Evolutionary conservation across 2,329 filamentous ascomycete species (phyloP).

Genomic region (Leptographium lundbergii): DNA sequence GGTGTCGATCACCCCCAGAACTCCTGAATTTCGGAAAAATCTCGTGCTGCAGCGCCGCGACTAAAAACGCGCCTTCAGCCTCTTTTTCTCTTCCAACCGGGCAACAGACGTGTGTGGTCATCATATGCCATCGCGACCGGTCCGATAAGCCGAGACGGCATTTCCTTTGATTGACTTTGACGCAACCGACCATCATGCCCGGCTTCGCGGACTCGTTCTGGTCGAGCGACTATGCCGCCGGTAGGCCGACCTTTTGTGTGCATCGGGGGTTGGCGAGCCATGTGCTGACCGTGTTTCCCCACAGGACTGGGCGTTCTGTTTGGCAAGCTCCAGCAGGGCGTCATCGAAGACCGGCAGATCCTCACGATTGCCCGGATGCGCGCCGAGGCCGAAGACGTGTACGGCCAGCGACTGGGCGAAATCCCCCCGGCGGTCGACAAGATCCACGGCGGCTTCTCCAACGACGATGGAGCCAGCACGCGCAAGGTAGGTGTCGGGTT

Average conservation of each 20-base stretch:
- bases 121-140: not conserved
- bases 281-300: not conserved
- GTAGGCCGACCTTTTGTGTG: conserved; percentile 27
- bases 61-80: not conserved
- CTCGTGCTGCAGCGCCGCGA: too few relatives aligned
- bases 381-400: conserved; percentile 87
- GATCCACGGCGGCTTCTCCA: conserved; percentile 68
- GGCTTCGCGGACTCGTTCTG: conserved; percentile 94
- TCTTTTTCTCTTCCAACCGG: not conserved
- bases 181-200: conserved; percentile 46
- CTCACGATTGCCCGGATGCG: conserved; percentile 85
- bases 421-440: conserved; percentile 76
- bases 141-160: not conserved
- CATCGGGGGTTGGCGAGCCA: too few relatives aligned
- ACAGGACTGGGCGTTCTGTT: conserved; percentile 83
- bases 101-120: not conserved
- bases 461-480: conserved; percentile 91
- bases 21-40: not conserved
- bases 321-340: conserved; percentile 90
- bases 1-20: not conserved
- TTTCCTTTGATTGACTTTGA: not conserved
- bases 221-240: conserved; percentile 94
- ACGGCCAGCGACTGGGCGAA: conserved; percentile 66
- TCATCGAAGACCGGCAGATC: conserved; percentile 89
- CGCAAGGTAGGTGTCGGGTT: conserved; percentile 53